Percentiles rank a stretch among this genome's conserved stretches.
phyloP scores from a whole-genome alignment of 306 rosid species.

The Bauhinia variegata region DNA sequence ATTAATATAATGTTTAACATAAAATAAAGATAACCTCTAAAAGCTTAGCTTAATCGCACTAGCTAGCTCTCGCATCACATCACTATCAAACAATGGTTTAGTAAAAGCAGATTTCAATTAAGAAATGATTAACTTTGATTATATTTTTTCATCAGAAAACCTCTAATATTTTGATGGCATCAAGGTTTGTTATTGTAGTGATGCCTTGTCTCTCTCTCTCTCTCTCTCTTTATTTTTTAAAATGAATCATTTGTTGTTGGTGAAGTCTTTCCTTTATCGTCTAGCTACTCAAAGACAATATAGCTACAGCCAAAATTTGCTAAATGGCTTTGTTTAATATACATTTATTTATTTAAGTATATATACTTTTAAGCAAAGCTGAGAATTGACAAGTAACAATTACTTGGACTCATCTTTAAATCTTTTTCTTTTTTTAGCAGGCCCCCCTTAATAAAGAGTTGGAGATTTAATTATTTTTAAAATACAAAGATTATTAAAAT shows the following conservation, averaged over 20 bases:
- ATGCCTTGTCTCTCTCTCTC: too few species aligned
- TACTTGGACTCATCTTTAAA: conserved; percentile 28
- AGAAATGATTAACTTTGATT: conserved; percentile 41
- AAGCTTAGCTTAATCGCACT: conserved; percentile 50
- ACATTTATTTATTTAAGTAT: conserved; percentile 6
- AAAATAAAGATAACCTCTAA: too few species aligned
- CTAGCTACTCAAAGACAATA: conserved; percentile 33
- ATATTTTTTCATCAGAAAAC: conserved; percentile 38
- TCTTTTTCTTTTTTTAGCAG: too few species aligned
- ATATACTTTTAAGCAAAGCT: conserved; percentile 87
- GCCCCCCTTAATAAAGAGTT: too few species aligned
- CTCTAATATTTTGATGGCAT: conserved; percentile 20
- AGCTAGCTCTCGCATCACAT: conserved; percentile 37
- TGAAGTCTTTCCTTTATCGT: conserved; percentile 47
- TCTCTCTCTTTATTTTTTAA: background rate
- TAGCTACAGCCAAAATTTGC: too few species aligned
- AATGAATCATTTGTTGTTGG: conserved; percentile 45
- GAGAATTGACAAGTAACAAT: conserved; percentile 28
- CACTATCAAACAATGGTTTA: too few species aligned
- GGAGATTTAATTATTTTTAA: too few species aligned
- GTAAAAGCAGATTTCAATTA: too few species aligned
- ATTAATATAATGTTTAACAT: too few species aligned
- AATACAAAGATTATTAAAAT: too few species aligned
- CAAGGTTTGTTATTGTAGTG: too few species aligned
- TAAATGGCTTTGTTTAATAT: conserved; percentile 38